Percentiles rank a stretch among this genome's conserved stretches.
These are phyloP conservation scores for Pezicula carpinea DNA, from an alignment of 2,329 filamentous ascomycete genomes.

Conservation along the genomic window DNA sequence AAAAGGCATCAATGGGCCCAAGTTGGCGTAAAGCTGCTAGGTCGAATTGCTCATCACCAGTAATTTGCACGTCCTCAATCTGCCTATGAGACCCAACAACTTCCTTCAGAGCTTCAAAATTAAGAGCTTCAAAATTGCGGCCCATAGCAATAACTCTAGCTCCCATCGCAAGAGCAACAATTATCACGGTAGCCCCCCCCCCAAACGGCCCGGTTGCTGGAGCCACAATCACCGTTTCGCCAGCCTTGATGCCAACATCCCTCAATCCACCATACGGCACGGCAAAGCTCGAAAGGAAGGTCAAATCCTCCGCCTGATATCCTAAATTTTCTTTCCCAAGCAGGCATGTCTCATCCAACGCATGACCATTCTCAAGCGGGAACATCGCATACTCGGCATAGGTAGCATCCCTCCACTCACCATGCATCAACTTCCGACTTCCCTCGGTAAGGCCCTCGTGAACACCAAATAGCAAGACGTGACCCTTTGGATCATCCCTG, in stretches of 20 bases:
- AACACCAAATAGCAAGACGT: constrained; percentile 13
- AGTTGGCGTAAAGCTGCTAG: constrained; percentile 15
- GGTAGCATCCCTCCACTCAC: constrained; percentile 27
- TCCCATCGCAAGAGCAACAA: constrained; percentile 39
- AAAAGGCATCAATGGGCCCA: constrained; percentile 33
- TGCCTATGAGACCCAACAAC: constrained; percentile 20
- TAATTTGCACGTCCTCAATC: constrained; percentile 16
- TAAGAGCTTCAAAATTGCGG: constrained; percentile 30
- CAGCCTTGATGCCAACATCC: constrained; percentile 36
- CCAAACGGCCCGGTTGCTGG: constrained; percentile 44
- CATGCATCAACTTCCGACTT: constrained; percentile 24
- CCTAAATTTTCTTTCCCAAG: constrained; percentile 19
- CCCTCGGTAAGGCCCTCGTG: constrained; percentile 21
- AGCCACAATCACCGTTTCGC: constrained; percentile 40
- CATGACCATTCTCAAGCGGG: constrained; percentile 31
- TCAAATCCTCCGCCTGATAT: constrained; percentile 35
- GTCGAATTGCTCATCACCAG: constrained; percentile 17
- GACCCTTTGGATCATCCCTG: constrained; percentile 27
- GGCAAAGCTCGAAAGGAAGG: constrained; percentile 27
- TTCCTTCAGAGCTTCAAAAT: constrained; percentile 11
- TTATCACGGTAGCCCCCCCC: constrained; percentile 35
- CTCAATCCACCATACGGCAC: constrained; percentile 43
- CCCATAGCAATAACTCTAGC: constrained; percentile 46
- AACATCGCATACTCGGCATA: constrained; percentile 29
- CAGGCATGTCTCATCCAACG: constrained; percentile 28